Conservation (phyloP, 2,329 filamentous ascomycete genomes). For the Ophiostoma quercus region DNA sequence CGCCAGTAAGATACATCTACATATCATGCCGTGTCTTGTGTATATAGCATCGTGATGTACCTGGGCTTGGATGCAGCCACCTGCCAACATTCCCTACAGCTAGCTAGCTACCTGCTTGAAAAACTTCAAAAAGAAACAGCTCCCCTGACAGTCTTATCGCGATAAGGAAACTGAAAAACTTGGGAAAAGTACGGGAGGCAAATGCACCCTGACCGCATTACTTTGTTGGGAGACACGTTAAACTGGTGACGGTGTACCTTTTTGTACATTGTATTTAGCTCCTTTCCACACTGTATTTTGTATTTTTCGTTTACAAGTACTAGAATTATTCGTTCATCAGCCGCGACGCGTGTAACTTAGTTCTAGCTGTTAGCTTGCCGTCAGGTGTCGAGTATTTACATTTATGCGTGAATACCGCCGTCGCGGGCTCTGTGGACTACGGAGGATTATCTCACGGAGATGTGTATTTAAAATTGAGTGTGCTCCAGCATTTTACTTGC, state of each 20-base stretch:
- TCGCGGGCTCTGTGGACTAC: slow-evolving; percentile 4
- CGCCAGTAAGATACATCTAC: not conserved
- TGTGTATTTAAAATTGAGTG: not conserved
- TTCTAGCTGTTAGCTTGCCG: not conserved
- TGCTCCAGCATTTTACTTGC: not conserved
- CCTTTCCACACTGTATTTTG: not conserved
- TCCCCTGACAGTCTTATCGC: not conserved
- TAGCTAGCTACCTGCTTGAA: too few species aligned
- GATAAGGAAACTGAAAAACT: not conserved
- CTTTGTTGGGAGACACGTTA: slow-evolving; percentile 8
- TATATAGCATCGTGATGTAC: not conserved
- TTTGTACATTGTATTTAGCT: not conserved
- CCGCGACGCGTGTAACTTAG: not conserved
- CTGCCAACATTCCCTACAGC: too few species aligned
- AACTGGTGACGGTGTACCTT: not conserved
- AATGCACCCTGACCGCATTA: not conserved
- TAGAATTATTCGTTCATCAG: not conserved
- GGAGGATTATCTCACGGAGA: not conserved
- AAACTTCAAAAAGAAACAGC: not conserved
- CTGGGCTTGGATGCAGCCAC: not conserved
- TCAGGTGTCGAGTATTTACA: not conserved
- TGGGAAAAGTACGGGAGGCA: not conserved
- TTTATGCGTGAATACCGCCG: not conserved
- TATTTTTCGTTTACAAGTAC: not conserved
- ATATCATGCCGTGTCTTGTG: not conserved